Base-by-base conservation (phyloP, 2,329 filamentous ascomycete genomes). In the Didymosphaeria variabile region DNA sequence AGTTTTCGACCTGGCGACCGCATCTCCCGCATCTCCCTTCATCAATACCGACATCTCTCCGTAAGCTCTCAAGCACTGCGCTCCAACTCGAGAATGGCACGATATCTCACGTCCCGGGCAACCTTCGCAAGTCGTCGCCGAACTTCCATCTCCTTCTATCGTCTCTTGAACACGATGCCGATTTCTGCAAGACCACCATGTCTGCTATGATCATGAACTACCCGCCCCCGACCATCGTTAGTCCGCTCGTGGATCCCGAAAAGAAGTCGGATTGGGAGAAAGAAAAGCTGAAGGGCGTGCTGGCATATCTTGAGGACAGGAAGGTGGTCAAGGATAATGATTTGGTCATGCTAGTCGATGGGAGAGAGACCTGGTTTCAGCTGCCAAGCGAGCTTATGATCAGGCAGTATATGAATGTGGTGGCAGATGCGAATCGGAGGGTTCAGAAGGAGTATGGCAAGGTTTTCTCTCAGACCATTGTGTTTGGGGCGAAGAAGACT, bases 331-430 rank as follows among this genome's bases (percentile, higher is more conserved):
- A 81, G 26, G 81, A 88, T 59, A 80, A 86, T 21, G 89, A 91
- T 71, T 75, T 92, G 31, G 83, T 90, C 8, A 76, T 91, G 59
- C 81, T 91, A 50, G 82, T 88, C 6, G 88, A 91, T 71, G 87
- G 85, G 1, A 84, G 87, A 71, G 87, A 91, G 60, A 81, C 87
- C 1, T 87, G 88, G 78, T 87, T 90, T 61, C 89, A 91, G 72
- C 79, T 91, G 2, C 87, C 88, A 0, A 84, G 87, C 2, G 85
- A 89, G 45, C 81, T 90, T 21, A 77, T 91, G 65, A 83, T 91
- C 29, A 79, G 84, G 64, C 83, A 89, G 46, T 91, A 90, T 73
- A 85, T 88, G 64, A 77, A 81, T 15, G 77, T 87, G 17, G 72
- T 85, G 19, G 77, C 80, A n/a, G 80, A 82, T 54, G 85, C 84